Base-by-base conservation (phyloP, 164 flowering plant genomes). In the Kalanchoe fedtschenkoi region DNA sequence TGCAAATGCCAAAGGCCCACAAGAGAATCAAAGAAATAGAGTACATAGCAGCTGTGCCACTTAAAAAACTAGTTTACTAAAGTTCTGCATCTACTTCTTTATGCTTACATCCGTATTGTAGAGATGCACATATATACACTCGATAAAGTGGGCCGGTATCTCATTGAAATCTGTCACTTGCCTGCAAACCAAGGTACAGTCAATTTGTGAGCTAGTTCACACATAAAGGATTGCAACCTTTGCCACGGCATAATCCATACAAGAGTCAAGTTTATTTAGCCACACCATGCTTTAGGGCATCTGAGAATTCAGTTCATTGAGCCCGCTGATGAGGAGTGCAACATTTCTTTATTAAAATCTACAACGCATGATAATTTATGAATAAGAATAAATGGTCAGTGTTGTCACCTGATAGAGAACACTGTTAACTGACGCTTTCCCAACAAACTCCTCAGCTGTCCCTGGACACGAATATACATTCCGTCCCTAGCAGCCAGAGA, bases 151-250 rank as follows among this genome's bases (percentile, higher is more conserved):
- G 77, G 56, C 61, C 38, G 91, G 66, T 69, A 92, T 69, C 78
- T 89, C 90, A 74, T 89, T 81, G 55, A 77, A 92, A 69, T 92
- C 87, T 21, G 75, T 79, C 57, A 92, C 73, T 58, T 91, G 87
- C 89, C 98, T 92, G 87, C 62, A 74, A 77, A 58, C 34, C 58
- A 66, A 41, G 74, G 32, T 22, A 61, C 30, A 41, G 46, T 13
- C 28, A 34, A n/a, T n/a, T n/a, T 30, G 26, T 29, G 43, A 62
- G 34, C 22, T 17, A 30, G 56, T 29, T 24, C 32, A 30, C 33
- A 44, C 21, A n/a, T 5, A 4, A 13, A n/a, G 38, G 11, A 42
- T 24, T 32, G 34, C 30, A 32, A 43, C 14, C n/a, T 26, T 29
- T 11, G 16, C 30, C 16, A 51, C 5, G 0, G 13, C 29, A 51